Evolutionary conservation across 495 filamentous ascomycete genomes (phyloP).

Genomic region (Cercophora samala): DNA sequence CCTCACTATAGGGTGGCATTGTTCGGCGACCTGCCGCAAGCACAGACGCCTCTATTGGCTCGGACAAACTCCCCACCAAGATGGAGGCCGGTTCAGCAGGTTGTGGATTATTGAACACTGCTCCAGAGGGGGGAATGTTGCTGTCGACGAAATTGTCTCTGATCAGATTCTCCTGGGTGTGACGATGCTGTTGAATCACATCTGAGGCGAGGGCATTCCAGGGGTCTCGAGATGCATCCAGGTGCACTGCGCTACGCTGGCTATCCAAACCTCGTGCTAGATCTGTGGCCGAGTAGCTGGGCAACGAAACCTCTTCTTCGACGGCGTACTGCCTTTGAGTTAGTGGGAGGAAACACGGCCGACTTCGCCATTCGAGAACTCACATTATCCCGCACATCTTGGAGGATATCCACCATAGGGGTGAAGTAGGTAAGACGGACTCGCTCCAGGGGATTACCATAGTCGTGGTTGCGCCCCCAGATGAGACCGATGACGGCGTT

Average conservation of each 20-base stretch:
- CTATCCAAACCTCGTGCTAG: background rate
- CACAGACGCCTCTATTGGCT: background rate
- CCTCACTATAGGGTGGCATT: background rate
- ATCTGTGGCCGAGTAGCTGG: background rate
- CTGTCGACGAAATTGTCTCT: background rate
- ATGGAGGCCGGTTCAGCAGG: background rate
- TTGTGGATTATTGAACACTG: background rate
- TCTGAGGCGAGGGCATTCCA: background rate
- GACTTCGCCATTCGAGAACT: background rate
- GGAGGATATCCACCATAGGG: constrained; percentile 20
- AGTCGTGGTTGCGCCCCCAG: constrained; percentile 22
- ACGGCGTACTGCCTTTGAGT: background rate
- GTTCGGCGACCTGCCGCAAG: background rate
- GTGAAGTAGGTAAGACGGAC: constrained; percentile 21
- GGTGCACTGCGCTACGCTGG: background rate
- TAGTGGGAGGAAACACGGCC: background rate
- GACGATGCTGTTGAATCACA: background rate
- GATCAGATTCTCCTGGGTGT: background rate
- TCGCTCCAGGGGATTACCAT: constrained; percentile 7
- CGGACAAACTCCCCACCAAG: background rate
- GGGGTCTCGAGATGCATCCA: constrained; percentile 9
- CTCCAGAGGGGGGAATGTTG: background rate
- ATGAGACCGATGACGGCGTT: constrained; percentile 20
- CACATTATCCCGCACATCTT: constrained; percentile 8
- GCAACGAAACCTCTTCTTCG: constrained; percentile 3